These are phyloP conservation scores for Phytopythium sindhum DNA, from an alignment of 352 stramenopile species.

Conservation along the genomic window DNA sequence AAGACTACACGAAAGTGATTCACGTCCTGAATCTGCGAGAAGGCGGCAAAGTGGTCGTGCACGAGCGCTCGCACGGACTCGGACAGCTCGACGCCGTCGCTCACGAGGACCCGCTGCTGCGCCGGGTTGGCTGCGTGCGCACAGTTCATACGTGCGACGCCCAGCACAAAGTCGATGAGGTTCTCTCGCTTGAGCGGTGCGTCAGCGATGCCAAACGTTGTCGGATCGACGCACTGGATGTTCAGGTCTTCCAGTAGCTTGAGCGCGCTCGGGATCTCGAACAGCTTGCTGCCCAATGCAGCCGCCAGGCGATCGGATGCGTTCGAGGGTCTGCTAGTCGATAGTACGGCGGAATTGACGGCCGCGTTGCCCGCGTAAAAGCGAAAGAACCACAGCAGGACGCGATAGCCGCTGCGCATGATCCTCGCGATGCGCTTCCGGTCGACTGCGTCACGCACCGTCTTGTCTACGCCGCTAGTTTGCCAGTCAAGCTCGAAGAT, in stretches of 20 bases:
- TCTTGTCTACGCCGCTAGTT: conserved; percentile 41
- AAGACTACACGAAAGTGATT: conserved; percentile 64
- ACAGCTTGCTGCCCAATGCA: conserved; percentile 24
- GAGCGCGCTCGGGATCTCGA: conserved; percentile 45
- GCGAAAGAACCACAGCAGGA: conserved; percentile 64
- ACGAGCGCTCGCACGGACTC: conserved; percentile 46
- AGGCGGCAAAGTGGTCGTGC: conserved; percentile 47
- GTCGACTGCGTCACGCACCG: conserved; percentile 64
- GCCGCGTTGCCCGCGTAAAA: conserved; percentile 36
- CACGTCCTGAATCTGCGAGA: conserved; percentile 60
- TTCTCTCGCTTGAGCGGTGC: conserved; percentile 40
- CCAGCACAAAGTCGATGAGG: conserved; percentile 46
- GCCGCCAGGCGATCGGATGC: conserved; percentile 6
- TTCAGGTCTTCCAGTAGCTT: conserved; percentile 63
- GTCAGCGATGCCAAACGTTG: conserved; percentile 45
- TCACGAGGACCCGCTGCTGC: conserved; percentile 31
- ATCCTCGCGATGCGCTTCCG: conserved; percentile 46
- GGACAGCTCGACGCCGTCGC: conserved; percentile 61
- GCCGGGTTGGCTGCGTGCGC: conserved; percentile 33
- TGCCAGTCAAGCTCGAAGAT: conserved; percentile 61
- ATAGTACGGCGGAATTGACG: not conserved
- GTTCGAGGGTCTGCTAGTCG: conserved; percentile 2
- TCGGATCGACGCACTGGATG: conserved; percentile 41
- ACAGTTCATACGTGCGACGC: conserved; percentile 42
- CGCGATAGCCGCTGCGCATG: conserved; percentile 44